phyloP scores from a whole-genome alignment of 2,329 filamentous ascomycete species.

The Cercospora zeae-maydis region DNA sequence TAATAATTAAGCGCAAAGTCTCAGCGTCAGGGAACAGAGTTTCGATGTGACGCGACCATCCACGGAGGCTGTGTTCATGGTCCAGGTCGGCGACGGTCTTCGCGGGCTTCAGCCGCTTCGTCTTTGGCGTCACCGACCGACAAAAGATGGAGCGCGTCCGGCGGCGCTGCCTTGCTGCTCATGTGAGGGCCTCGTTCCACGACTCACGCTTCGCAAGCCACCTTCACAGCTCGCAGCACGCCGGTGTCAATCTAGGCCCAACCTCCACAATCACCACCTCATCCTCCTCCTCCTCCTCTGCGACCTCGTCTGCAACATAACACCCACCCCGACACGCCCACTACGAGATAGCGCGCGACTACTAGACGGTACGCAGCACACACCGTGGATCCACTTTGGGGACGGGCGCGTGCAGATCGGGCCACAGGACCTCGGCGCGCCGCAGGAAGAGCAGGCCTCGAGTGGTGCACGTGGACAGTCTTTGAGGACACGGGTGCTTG shows the following conservation, averaged over 20 bases:
- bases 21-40: neutral
- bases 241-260: neutral
- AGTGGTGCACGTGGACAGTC: slow-evolving; percentile 13
- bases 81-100: neutral
- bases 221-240: neutral
- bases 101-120: neutral
- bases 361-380: neutral
- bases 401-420: neutral
- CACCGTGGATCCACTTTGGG: neutral
- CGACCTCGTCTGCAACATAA: neutral
- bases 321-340: neutral
- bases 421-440: slow-evolving; percentile 2
- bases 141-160: neutral
- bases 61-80: neutral
- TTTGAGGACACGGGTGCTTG: slow-evolving; percentile 11
- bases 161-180: neutral
- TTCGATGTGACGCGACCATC: neutral
- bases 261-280: neutral
- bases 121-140: neutral
- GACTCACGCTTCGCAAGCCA: neutral
- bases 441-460: neutral
- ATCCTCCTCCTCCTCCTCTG: neutral
- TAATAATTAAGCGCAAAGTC: neutral
- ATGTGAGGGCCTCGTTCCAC: neutral
- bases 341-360: neutral